Evolutionary conservation across 2,329 filamentous ascomycete genomes (phyloP).

Genomic region (Pseudonectria foliicola): DNA sequence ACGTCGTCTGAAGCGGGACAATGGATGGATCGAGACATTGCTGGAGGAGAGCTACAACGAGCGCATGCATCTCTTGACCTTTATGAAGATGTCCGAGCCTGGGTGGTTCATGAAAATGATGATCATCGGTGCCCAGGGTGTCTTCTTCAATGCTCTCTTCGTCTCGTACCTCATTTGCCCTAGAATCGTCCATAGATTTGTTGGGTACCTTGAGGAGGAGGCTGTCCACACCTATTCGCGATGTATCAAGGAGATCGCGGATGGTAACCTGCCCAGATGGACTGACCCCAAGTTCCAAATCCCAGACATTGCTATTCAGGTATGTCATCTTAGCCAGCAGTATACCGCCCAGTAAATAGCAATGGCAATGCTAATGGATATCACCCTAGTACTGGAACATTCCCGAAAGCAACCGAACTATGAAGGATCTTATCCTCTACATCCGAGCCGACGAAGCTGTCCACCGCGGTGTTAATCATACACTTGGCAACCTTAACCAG

Average conservation of each 20-base stretch:
- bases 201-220: constrained; percentile 95
- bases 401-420: constrained; percentile 72
- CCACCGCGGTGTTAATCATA: constrained; percentile 94
- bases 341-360: not conserved
- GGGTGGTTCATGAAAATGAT: constrained; percentile 87
- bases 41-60: constrained; percentile 90
- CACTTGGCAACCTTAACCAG: constrained; percentile 80
- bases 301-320: constrained; percentile 76
- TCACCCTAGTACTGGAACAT: constrained; percentile 73
- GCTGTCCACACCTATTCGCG: constrained; percentile 93
- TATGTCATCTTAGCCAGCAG: constrained; percentile 13
- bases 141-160: constrained; percentile 96
- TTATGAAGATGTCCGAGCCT: constrained; percentile 73
- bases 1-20: constrained; percentile 80
- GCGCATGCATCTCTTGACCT: constrained; percentile 86
- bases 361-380: constrained; percentile 3
- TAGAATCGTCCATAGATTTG: constrained; percentile 85
- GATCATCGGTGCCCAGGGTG: constrained; percentile 86
- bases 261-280: constrained; percentile 79
- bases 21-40: constrained; percentile 92
- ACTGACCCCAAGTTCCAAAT: constrained; percentile 60
- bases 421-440: constrained; percentile 83
- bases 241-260: constrained; percentile 79
- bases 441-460: constrained; percentile 85
- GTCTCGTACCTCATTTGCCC: constrained; percentile 80